Percentiles rank a stretch among this genome's conserved stretches.
Evolutionary conservation across 805 yeast species (phyloP).

Genomic region (Aciculoconidium aculeatum): DNA sequence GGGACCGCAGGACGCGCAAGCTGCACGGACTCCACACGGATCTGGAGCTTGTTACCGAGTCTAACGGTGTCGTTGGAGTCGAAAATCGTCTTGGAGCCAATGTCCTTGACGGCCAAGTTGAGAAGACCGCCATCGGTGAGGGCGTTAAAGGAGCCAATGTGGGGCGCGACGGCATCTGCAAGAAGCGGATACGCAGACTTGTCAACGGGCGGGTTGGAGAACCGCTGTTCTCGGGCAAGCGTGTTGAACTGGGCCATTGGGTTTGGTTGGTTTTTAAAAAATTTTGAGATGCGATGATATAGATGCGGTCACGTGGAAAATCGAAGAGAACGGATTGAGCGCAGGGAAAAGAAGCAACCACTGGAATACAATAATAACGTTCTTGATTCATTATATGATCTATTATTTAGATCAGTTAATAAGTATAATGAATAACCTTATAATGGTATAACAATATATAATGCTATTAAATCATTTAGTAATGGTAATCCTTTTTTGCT

Average conservation of each 20-base stretch:
- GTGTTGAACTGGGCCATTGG: slow-evolving; percentile 73
- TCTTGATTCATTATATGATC: too few relatives aligned
- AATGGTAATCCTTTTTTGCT: too few relatives aligned
- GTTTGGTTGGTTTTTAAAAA: slow-evolving; percentile 23
- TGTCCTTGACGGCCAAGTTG: slow-evolving; percentile 80
- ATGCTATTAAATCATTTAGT: too few relatives aligned
- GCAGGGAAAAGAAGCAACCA: too few relatives aligned
- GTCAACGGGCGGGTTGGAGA: slow-evolving; percentile 85
- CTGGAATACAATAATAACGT: too few relatives aligned
- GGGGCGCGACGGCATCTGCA: slow-evolving; percentile 89
- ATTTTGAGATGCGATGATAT: not conserved
- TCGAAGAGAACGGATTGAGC: too few relatives aligned
- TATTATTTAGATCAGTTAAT: too few relatives aligned
- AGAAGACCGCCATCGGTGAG: slow-evolving; percentile 85
- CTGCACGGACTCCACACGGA: slow-evolving; percentile 87
- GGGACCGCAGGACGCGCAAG: slow-evolving; percentile 79
- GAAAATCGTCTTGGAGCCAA: slow-evolving; percentile 79
- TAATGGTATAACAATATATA: too few relatives aligned
- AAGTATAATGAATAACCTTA: too few relatives aligned
- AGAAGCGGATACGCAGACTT: slow-evolving; percentile 76
- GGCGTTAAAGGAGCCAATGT: slow-evolving; percentile 94
- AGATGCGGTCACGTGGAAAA: too few relatives aligned
- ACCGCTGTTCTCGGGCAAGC: slow-evolving; percentile 80
- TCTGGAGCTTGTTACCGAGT: slow-evolving; percentile 77
- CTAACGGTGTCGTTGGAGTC: slow-evolving; percentile 67